Evolutionary conservation across 2,329 filamentous ascomycete species (phyloP).

Genomic region (Ophiosphaerella korrae): DNA sequence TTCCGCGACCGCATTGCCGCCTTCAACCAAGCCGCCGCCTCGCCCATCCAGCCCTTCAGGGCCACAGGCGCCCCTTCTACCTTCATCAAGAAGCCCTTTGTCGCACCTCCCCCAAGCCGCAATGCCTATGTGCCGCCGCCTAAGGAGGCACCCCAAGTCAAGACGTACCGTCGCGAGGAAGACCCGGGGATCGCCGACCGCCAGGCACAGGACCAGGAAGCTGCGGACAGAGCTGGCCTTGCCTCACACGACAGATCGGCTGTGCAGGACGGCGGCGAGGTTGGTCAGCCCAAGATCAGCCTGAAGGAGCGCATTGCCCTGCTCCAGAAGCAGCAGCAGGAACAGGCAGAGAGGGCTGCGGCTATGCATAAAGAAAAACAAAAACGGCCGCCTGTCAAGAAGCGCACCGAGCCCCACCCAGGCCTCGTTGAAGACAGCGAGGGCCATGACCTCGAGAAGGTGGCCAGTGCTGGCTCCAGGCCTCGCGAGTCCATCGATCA

Average conservation of each 20-base stretch:
- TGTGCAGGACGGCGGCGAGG: constrained; percentile 61
- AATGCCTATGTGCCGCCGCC: constrained; percentile 89
- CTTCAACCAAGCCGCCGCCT: constrained; percentile 88
- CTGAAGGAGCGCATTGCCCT: constrained; percentile 94
- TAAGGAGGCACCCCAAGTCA: constrained; percentile 71
- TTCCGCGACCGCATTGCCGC: constrained; percentile 97
- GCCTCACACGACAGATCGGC: constrained; percentile 46
- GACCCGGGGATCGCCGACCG: constrained; percentile 70
- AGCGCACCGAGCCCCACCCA: constrained; percentile 60
- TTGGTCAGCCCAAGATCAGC: constrained; percentile 88
- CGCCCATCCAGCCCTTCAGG: constrained; percentile 89
- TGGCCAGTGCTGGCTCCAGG: constrained; percentile 39
- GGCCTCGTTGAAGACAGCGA: constrained; percentile 40
- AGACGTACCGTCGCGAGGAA: constrained; percentile 84
- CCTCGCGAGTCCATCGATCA: constrained; percentile 49
- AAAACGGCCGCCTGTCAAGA: constrained; percentile 71
- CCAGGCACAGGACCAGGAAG: constrained; percentile 68
- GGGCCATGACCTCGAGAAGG: constrained; percentile 44
- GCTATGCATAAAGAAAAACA: constrained; percentile 84
- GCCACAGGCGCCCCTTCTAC: constrained; percentile 66
- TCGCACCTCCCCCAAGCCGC: constrained; percentile 90
- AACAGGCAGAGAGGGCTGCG: constrained; percentile 82
- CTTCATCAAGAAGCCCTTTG: constrained; percentile 97
- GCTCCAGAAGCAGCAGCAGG: constrained; percentile 90
- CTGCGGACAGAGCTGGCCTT: constrained; percentile 71